A percentile compares a stretch with the other conserved stretches of the same genome.
These are phyloP conservation scores for Aspergillus vadensis DNA, from an alignment of 2,329 filamentous ascomycete genomes.

Conservation along the genomic window DNA sequence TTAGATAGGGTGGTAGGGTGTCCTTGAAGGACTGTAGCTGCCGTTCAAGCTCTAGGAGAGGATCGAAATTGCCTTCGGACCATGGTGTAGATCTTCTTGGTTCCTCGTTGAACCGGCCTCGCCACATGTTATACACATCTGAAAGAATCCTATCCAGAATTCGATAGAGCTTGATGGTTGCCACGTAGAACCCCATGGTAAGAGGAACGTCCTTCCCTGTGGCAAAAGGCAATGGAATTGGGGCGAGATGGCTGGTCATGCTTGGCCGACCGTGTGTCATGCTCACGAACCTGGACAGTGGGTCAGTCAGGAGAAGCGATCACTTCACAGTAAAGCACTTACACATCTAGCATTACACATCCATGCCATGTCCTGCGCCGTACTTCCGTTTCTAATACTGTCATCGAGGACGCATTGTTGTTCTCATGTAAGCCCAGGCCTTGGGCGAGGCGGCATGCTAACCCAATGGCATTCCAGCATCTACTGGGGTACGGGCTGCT, in stretches of 20 bases:
- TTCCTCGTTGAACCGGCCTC: constrained; percentile 18
- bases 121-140: constrained; percentile 38
- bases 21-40: constrained; percentile 28
- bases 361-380: constrained; percentile 44
- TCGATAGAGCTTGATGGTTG: constrained; percentile 30
- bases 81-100: not conserved
- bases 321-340: constrained; percentile 8
- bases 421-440: constrained; percentile 46
- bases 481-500: constrained; percentile 45
- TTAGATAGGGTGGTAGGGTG: constrained; percentile 26
- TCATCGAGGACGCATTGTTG: constrained; percentile 16
- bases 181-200: constrained; percentile 31
- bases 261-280: constrained; percentile 43
- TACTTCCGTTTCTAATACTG: constrained; percentile 41
- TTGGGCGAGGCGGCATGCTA: constrained; percentile 47
- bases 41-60: constrained; percentile 32
- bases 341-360: constrained; percentile 45
- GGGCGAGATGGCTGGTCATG: constrained; percentile 36
- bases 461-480: constrained; percentile 49
- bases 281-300: constrained; percentile 34
- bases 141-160: constrained; percentile 39
- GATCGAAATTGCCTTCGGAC: constrained; percentile 20
- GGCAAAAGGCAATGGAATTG: constrained; percentile 24
- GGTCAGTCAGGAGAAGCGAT: no score
- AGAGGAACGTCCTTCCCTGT: constrained; percentile 17